Base-by-base conservation (phyloP, 1,284 basidiomycete genomes). In the Austroboletus olivaceoglutinosus region DNA sequence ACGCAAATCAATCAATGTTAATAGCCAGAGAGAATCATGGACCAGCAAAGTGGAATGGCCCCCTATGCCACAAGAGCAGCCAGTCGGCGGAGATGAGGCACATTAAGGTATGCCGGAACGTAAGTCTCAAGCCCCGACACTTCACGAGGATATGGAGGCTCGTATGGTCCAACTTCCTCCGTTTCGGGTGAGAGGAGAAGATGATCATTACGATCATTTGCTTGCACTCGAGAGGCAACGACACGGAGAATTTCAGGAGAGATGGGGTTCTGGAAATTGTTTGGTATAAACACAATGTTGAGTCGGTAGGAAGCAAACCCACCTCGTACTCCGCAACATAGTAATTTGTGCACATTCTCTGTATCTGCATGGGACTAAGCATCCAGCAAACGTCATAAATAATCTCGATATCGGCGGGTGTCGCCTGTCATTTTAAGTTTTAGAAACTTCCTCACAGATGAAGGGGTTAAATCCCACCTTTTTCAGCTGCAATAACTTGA, bases 341-440 rank as follows among this genome's bases (percentile, higher is more conserved):
- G 76, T 99, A 99, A 73, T 97, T 95, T 53, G 89, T 90, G 73
- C 96, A 97, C 82, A 98, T 93, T 65, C 96, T 91, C 75, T 99
- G 97, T 62, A 99, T 99, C 72, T 99, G 97, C 68, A 96, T 96
- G 0, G 97, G 97, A 53, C 94, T 98, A 47, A 99, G 78, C 88
- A 99, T 99, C 97, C 97, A 99, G 78, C 95, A 99, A 49, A 99
- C 96, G 68, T 97, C 91, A 68, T 98, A 99, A 62, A 98, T 96
- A 62, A 99, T 98, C 71, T 99, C 94, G 58, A 98, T 97, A 69
- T 98, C 94, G 23, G 88, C 86, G 36, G 91, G 78, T 1, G 93
- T 92, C 9, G 93, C 87, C 92, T 95, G 48, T 47, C 29, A 51
- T 53, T 43, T 16, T 4, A 21, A 39, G 45, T 58, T n/a, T n/a